phyloP scores from a whole-genome alignment of 2,329 filamentous ascomycete species.

The Diplodia corticola region DNA sequence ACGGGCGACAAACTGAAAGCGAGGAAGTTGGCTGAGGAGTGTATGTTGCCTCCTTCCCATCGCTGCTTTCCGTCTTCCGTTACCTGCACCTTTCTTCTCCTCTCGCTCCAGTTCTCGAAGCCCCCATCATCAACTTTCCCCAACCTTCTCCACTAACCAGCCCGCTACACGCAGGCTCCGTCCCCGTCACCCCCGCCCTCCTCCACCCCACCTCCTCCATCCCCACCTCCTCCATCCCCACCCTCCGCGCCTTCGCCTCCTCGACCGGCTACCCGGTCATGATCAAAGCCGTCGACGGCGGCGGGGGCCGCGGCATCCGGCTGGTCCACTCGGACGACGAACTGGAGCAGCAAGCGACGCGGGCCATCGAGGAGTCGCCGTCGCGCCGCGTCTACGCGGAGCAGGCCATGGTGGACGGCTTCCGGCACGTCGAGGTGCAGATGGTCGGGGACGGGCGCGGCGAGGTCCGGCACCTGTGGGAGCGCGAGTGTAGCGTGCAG shows the following conservation, averaged over 20 bases:
- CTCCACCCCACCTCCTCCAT: slow-evolving; percentile 45
- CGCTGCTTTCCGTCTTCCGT: background rate
- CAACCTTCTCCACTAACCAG: background rate
- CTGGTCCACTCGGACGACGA: slow-evolving; percentile 49
- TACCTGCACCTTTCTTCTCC: background rate
- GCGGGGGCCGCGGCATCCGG: slow-evolving; percentile 62
- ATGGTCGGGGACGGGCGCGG: slow-evolving; percentile 59
- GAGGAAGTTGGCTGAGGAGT: slow-evolving; percentile 52
- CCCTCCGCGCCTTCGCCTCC: slow-evolving; percentile 60
- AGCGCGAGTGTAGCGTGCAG: slow-evolving; percentile 62
- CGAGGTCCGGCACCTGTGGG: slow-evolving; percentile 57
- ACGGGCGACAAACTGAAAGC: slow-evolving; percentile 60
- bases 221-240: slow-evolving; percentile 42
- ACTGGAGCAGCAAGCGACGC: slow-evolving; percentile 32
- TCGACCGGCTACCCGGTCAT: slow-evolving; percentile 56
- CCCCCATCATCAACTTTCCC: background rate
- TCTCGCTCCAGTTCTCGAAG: background rate
- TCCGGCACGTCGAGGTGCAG: slow-evolving; percentile 63
- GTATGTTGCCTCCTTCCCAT: slow-evolving; percentile 30
- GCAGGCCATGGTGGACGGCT: slow-evolving; percentile 63
- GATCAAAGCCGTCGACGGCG: slow-evolving; percentile 66
- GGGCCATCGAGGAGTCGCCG: slow-evolving; percentile 60
- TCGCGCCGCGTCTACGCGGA: slow-evolving; percentile 60
- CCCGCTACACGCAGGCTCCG: slow-evolving; percentile 34
- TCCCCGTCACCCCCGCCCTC: slow-evolving; percentile 55